Base-by-base conservation (phyloP, 179 eudicot genomes). In the Patellifolia procumbens region DNA sequence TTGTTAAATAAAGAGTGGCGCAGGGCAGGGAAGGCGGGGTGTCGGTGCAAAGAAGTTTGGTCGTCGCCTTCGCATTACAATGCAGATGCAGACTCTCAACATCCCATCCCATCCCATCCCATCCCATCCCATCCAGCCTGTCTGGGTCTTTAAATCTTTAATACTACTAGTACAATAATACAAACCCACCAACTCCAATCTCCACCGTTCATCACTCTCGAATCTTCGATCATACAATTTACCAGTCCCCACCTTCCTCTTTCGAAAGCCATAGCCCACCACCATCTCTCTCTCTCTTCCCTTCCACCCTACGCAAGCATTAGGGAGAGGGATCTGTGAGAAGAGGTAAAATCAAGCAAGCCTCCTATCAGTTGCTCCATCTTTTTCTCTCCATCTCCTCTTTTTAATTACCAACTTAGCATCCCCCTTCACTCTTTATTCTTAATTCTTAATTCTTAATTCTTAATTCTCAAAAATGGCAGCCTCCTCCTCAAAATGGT, bases 81-180 rank as follows among this genome's bases (percentile, higher is more conserved):
- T 16, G 22, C 16, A 19, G 32, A 2, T 37, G 4, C 4, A 35
- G 39, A 42, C 74, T 17, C 45, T 11, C 56, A 51, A 51, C n/a
- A n/a, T n/a, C n/a, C n/a, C n/a, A n/a, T n/a, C n/a, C n/a, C n/a
- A n/a, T n/a, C n/a, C n/a, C n/a, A n/a, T n/a, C n/a, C n/a, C n/a
- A n/a, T n/a, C n/a, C n/a, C n/a, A n/a, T n/a, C n/a, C n/a, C n/a
- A 49, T 49, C 83, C 87, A 84, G 77, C 62, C 87, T 84, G 89
- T 77, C n/a, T n/a, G n/a, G n/a, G n/a, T 59, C 4, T 52, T 1
- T 37, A 71, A 26, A 9, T 69, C 20, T 60, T 39, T 39, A 39
- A 39, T 5, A 39, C n/a, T n/a, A n/a, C n/a, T n/a, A n/a, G n/a
- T n/a, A 39, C 45, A 28, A n/a, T 8, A 7, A 24, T 56, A 45